Conservation (phyloP, 2,329 filamentous ascomycete species). For the Emergomyces orientalis region DNA sequence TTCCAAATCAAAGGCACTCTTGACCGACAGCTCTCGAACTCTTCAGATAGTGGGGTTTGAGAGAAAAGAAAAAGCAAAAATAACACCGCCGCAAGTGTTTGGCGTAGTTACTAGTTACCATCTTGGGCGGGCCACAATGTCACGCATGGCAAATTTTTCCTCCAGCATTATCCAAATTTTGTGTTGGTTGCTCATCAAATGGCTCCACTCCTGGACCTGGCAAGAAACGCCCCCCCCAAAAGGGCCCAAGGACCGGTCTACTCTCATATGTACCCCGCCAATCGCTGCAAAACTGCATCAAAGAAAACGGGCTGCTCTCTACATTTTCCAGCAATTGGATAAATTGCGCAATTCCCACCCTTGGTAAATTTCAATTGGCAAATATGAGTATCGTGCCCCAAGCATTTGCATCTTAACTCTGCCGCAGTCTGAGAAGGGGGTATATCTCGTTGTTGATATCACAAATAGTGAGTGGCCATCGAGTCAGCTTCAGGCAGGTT, state of each 20-base stretch:
- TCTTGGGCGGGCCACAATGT: neutral
- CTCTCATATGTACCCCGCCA: neutral
- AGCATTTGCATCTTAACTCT: neutral
- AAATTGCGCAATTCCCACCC: neutral
- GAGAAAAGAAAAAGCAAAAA: neutral
- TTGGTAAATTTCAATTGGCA: neutral
- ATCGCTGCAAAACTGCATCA: neutral
- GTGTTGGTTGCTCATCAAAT: neutral
- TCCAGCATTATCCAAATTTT: neutral
- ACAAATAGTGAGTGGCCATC: no score
- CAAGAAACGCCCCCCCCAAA: neutral
- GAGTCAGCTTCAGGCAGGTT: no score
- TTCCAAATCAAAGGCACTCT: no score
- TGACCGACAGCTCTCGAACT: neutral
- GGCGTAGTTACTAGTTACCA: no score
- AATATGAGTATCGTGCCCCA: neutral
- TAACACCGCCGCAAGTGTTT: neutral
- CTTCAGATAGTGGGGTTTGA: neutral
- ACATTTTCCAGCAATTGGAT: neutral
- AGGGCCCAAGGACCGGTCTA: no score
- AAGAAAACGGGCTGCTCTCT: neutral
- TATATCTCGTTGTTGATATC: neutral
- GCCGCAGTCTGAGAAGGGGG: neutral
- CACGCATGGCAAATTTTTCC: slow-evolving; percentile 4
- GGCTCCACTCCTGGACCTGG: neutral